Base-by-base conservation (phyloP, 805 yeast species). In the Candida tallmaniae region DNA sequence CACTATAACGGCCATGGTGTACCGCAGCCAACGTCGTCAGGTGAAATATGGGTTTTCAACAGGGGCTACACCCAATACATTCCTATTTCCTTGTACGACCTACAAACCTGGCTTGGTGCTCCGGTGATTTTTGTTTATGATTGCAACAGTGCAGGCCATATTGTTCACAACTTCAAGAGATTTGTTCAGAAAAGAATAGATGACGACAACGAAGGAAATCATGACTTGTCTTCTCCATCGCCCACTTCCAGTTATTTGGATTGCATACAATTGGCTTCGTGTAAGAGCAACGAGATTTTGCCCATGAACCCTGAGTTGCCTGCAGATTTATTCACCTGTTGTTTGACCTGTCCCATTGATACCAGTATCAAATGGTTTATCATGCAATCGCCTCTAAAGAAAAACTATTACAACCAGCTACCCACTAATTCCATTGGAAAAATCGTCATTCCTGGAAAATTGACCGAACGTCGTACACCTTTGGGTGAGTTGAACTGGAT, bases 1-100 rank as follows among this genome's bases (percentile, higher is more conserved):
- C 97, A 93, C 56, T 93, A 93, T 56, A 93, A 93, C 49, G 98
- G 98, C 5, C 98, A 93, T 54, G 98, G 98, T 16, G 98, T 93
- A 2, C 98, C 98, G 0, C 87, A 87, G 49, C 97, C 98, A 0
- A 93, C 98, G 0, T 79, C 87, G 23, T 78, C 89, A 29, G 98
- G 98, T 16, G 98, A 93, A 53, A 86, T 93, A 18, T 93, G 98
- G 98, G 97, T 93, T 8, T 93, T 93, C 65, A 93, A 93, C 58
- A 69, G 97, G 46, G 96, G 96, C 1, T 93, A 89, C 56, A 93
- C 98, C 1, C 98, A 93, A 61, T 93, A 93, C 56, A 93, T 93
- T 39, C 98, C 98, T 1, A 93, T 93, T 2, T 85, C 96, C 7
- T 62, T 93, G n/a, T 88, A 85, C 57, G 98, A 93, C 51, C 65